Percentiles rank a stretch among this genome's conserved stretches.
phyloP scores from a whole-genome alignment of 208 protist genomes.

The Wallacemonas sp. region DNA sequence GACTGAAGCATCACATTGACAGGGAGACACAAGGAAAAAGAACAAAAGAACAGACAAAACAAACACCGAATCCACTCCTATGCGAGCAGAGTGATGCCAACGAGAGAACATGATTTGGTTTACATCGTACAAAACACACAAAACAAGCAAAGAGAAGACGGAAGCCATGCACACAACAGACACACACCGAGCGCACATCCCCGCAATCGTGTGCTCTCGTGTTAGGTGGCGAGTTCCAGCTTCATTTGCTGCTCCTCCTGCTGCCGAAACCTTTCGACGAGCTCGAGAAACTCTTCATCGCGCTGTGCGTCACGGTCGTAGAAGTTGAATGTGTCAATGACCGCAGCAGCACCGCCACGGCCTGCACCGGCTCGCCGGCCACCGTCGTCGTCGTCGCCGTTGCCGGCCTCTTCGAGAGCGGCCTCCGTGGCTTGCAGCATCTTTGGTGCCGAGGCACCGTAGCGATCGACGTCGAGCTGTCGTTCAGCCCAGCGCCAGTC shows the following conservation, averaged over 20 bases:
- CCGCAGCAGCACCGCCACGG: too few species aligned
- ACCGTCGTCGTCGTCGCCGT: not conserved
- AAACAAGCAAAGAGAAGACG: not conserved
- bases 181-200: not conserved
- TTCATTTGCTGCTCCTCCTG: slow-evolving; percentile 57
- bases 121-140: slow-evolving; percentile 3
- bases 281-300: slow-evolving; percentile 70
- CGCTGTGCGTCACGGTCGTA: slow-evolving; percentile 68
- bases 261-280: slow-evolving; percentile 53
- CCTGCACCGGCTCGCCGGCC: not conserved
- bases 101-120: too few species aligned
- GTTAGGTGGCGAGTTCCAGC: slow-evolving; percentile 20
- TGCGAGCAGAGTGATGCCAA: too few species aligned
- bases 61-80: too few species aligned
- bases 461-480: slow-evolving; percentile 75
- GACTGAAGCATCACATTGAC: too few species aligned
- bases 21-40: not conserved
- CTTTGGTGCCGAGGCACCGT: slow-evolving; percentile 51
- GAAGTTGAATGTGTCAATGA: slow-evolving; percentile 34
- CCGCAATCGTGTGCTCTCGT: not conserved
- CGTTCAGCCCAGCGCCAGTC: slow-evolving; percentile 81
- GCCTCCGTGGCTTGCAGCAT: slow-evolving; percentile 28
- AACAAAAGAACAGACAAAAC: slow-evolving; percentile 15
- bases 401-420: not conserved
- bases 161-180: too few species aligned